These are phyloP conservation scores for Amphirosellinia nigrospora DNA, from an alignment of 495 filamentous ascomycete genomes.

Conservation along the genomic window DNA sequence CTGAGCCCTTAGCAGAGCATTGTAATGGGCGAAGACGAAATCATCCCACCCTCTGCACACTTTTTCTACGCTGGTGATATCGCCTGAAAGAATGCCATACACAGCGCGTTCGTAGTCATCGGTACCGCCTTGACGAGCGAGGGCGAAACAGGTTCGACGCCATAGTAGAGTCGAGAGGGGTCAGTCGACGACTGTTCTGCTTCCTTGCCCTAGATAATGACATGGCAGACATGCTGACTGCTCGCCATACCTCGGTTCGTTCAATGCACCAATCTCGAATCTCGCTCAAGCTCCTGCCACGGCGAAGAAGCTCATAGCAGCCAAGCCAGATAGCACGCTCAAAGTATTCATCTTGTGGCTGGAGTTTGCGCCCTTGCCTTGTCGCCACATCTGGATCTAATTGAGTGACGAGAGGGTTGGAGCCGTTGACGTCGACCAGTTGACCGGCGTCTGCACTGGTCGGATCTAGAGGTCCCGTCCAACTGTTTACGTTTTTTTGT, in stretches of 20 bases:
- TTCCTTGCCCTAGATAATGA: constrained; percentile 52
- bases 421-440: constrained; percentile 61
- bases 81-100: constrained; percentile 85
- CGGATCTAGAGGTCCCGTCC: constrained; percentile 69
- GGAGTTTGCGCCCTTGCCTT: constrained; percentile 74
- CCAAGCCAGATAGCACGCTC: constrained; percentile 88
- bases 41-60: constrained; percentile 88
- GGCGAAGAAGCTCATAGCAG: constrained; percentile 86
- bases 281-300: constrained; percentile 71
- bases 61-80: constrained; percentile 74
- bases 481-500: constrained; percentile 75
- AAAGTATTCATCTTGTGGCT: constrained; percentile 80
- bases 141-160: constrained; percentile 80
- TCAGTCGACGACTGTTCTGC: constrained; percentile 44
- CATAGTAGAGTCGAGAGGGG: constrained; percentile 67
- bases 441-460: constrained; percentile 60
- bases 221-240: constrained; percentile 66
- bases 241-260: constrained; percentile 84
- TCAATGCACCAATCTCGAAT: constrained; percentile 82
- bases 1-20: constrained; percentile 72
- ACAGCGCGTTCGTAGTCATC: constrained; percentile 86
- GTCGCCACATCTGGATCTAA: constrained; percentile 89
- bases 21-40: constrained; percentile 88
- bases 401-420: constrained; percentile 77
- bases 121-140: constrained; percentile 69